These are phyloP conservation scores for Paraconiothyrium brasiliense DNA, from an alignment of 2,329 filamentous ascomycete species.

Conservation along the genomic window DNA sequence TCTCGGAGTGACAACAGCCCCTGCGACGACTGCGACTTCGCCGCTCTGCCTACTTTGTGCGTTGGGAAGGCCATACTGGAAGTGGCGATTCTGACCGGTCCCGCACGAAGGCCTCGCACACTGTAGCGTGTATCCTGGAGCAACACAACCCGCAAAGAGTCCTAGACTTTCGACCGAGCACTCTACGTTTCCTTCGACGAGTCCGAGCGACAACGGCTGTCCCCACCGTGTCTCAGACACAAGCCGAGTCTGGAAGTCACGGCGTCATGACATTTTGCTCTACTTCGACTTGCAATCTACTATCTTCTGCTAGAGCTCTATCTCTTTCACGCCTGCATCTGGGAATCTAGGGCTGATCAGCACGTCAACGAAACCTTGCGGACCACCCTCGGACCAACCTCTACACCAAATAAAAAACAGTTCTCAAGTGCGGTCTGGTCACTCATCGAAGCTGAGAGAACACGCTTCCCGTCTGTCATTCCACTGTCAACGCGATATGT, in stretches of 20 bases:
- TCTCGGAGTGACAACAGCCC: background rate
- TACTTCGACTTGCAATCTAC: constrained; percentile 1
- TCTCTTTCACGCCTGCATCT: background rate
- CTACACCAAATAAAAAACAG: background rate
- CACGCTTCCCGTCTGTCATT: constrained; percentile 8
- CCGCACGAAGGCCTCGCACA: background rate
- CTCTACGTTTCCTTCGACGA: background rate
- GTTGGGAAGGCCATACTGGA: background rate
- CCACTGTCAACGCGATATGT: constrained; percentile 9
- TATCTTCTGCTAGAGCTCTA: background rate
- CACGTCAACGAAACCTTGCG: background rate
- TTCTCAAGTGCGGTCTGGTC: background rate
- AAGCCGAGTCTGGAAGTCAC: constrained; percentile 14
- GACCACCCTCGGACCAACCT: background rate
- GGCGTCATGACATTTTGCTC: constrained; percentile 9
- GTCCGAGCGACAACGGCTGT: background rate
- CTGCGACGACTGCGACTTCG: background rate
- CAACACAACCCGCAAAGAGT: background rate
- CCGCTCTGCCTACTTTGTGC: background rate
- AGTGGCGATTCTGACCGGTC: background rate
- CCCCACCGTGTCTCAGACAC: constrained; percentile 17
- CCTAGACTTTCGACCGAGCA: background rate
- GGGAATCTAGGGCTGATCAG: background rate
- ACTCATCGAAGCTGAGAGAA: background rate
- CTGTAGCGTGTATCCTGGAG: background rate